Conservation (phyloP, 2,329 filamentous ascomycete species). For the Trichoderma atrobrunneum region DNA sequence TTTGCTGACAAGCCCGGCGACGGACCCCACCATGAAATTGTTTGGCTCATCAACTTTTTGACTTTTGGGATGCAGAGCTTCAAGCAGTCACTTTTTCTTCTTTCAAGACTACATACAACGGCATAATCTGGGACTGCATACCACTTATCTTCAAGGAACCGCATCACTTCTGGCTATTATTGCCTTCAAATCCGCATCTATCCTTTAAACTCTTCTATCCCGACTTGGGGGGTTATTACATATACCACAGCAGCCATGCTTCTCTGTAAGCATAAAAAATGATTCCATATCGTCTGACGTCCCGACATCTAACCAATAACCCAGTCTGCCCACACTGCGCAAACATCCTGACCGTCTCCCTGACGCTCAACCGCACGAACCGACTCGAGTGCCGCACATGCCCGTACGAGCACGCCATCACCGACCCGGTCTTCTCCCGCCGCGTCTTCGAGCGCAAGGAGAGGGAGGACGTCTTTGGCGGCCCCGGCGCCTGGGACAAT, state of each 20-base stretch:
- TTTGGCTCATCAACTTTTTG: slow-evolving; percentile 1
- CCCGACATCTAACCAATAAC: slow-evolving; percentile 22
- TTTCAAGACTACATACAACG: neutral
- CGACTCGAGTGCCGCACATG: slow-evolving; percentile 94
- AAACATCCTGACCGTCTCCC: slow-evolving; percentile 76
- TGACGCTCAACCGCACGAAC: slow-evolving; percentile 60
- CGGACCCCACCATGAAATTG: slow-evolving; percentile 13
- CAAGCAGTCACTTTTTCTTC: neutral
- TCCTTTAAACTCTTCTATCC: neutral
- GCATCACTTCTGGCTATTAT: neutral
- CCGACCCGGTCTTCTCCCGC: slow-evolving; percentile 74
- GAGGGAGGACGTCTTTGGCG: slow-evolving; percentile 85
- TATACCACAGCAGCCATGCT: slow-evolving; percentile 49
- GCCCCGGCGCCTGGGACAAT: slow-evolving; percentile 84
- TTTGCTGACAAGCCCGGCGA: neutral
- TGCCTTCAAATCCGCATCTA: neutral
- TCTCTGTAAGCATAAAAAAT: slow-evolving; percentile 53
- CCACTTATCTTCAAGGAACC: neutral
- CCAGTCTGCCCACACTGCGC: slow-evolving; percentile 79
- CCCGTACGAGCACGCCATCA: slow-evolving; percentile 84
- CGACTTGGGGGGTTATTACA: neutral
- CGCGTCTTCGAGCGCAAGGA: slow-evolving; percentile 84
- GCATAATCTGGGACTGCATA: neutral
- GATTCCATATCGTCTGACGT: neutral
- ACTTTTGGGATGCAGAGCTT: neutral